Percentiles rank a stretch among this genome's conserved stretches.
These are phyloP conservation scores for Camellia japonica DNA, from an alignment of 148 eudicot genomes.

Conservation along the genomic window DNA sequence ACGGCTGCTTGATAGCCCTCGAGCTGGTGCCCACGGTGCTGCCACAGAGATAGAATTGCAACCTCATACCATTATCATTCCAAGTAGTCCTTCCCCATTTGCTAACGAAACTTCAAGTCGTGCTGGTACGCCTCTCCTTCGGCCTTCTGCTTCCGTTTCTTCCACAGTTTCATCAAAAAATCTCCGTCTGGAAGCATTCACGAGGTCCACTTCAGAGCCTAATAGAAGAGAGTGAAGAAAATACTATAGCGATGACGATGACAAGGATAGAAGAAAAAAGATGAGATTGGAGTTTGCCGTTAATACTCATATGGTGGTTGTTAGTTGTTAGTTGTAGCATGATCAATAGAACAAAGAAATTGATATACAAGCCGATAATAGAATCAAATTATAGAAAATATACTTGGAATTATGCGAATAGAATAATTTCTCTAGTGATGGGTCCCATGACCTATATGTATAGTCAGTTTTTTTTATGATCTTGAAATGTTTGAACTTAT, in stretches of 20 bases:
- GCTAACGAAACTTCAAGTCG: slow-evolving; percentile 62
- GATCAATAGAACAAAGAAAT: slow-evolving; percentile 6
- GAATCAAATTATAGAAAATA: too few relatives aligned
- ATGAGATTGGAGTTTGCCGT: not conserved
- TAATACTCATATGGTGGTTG: not conserved
- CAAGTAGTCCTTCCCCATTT: slow-evolving; percentile 30
- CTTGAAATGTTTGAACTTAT: not conserved
- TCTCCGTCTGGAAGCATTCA: slow-evolving; percentile 17
- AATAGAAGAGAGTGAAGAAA: slow-evolving; percentile 30
- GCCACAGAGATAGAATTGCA: slow-evolving; percentile 64
- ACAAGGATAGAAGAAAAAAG: not conserved
- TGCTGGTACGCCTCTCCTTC: slow-evolving; percentile 68
- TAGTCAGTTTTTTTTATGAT: too few relatives aligned
- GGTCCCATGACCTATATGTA: too few relatives aligned
- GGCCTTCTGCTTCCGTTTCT: slow-evolving; percentile 55
- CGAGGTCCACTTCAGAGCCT: slow-evolving; percentile 50
- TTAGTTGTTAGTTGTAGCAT: slow-evolving; percentile 22
- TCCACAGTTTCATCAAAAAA: slow-evolving; percentile 25
- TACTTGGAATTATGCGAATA: too few relatives aligned
- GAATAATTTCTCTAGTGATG: too few relatives aligned
- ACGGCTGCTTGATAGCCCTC: slow-evolving; percentile 55
- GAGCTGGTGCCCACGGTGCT: slow-evolving; percentile 19
- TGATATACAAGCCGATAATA: not conserved
- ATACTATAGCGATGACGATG: not conserved
- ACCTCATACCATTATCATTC: slow-evolving; percentile 23